These are phyloP conservation scores for Aspergillus brasiliensis DNA, from an alignment of 2,329 filamentous ascomycete species.

Conservation along the genomic window DNA sequence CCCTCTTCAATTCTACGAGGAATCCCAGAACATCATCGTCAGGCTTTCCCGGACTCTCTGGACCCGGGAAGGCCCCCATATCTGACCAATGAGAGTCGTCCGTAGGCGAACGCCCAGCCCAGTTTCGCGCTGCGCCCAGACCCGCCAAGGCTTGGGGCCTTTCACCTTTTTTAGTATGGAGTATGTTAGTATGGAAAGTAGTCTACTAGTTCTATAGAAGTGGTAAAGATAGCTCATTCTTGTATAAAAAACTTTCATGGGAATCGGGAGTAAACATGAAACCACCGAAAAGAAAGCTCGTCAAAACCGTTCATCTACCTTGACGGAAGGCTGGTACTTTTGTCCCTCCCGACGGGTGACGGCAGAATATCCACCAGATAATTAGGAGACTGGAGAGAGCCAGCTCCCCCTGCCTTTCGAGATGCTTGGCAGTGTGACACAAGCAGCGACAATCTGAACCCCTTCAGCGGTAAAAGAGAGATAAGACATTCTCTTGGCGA, in stretches of 20 bases:
- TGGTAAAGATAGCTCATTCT: too few relatives aligned
- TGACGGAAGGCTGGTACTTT: not conserved
- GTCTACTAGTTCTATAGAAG: too few relatives aligned
- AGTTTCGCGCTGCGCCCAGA: not conserved
- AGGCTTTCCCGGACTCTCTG: too few relatives aligned
- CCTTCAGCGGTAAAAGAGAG: not conserved
- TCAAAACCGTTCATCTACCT: too few relatives aligned
- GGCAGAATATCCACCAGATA: not conserved
- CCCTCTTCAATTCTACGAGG: not conserved
- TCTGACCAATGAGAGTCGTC: not conserved
- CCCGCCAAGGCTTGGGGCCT: not conserved
- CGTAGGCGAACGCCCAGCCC: not conserved
- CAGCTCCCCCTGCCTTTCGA: not conserved
- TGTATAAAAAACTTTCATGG: too few relatives aligned
- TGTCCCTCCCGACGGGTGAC: not conserved
- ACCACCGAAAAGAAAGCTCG: too few relatives aligned
- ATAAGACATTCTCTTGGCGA: conserved; percentile 3
- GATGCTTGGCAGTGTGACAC: conserved; percentile 4
- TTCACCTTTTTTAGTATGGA: not conserved
- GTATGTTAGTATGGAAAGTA: too few relatives aligned
- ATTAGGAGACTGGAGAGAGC: not conserved
- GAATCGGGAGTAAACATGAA: too few relatives aligned
- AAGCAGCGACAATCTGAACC: not conserved
- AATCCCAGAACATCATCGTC: not conserved
- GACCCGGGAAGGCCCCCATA: too few relatives aligned